These are phyloP conservation scores for Hypoxylon fuscum DNA, from an alignment of 495 filamentous ascomycete species.

Conservation along the genomic window DNA sequence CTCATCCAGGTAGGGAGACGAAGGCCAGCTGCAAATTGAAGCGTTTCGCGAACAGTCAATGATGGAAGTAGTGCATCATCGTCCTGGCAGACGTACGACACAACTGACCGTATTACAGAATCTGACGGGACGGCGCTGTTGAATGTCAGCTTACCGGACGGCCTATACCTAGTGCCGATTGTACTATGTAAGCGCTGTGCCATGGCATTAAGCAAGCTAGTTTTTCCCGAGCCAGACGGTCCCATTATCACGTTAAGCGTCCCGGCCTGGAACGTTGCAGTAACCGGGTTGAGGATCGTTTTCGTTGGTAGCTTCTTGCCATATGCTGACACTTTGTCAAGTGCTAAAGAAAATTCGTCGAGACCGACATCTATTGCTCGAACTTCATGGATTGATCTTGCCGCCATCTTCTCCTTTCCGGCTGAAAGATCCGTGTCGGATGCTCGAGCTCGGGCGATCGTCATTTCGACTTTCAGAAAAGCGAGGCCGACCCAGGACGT, in stretches of 20 bases:
- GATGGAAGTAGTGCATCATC: constrained; percentile 77
- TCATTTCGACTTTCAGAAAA: constrained; percentile 68
- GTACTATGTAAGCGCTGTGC: constrained; percentile 68
- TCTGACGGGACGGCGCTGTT: constrained; percentile 72
- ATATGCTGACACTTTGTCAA: constrained; percentile 64
- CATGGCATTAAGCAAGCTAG: constrained; percentile 74
- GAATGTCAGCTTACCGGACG: constrained; percentile 68
- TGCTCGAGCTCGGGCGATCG: constrained; percentile 62
- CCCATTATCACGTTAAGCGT: constrained; percentile 80
- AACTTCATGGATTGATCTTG: constrained; percentile 59
- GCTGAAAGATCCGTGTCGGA: constrained; percentile 64
- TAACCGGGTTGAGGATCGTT: constrained; percentile 71
- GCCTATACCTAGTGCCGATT: constrained; percentile 60
- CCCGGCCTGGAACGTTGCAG: constrained; percentile 67
- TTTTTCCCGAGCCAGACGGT: constrained; percentile 78
- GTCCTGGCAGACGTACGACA: constrained; percentile 79
- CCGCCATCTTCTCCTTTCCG: constrained; percentile 68
- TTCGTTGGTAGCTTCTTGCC: constrained; percentile 58
- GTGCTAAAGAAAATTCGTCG: constrained; percentile 66
- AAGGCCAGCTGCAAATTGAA: constrained; percentile 72
- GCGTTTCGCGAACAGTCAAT: constrained; percentile 77
- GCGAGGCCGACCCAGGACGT: constrained; percentile 64
- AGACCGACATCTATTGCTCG: constrained; percentile 68
- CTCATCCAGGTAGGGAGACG: constrained; percentile 74
- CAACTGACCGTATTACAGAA: constrained; percentile 71